Percentiles rank a stretch among this genome's conserved stretches.
These are phyloP conservation scores for Clausena lansium DNA, from an alignment of 345 rosid species.

Conservation along the genomic window DNA sequence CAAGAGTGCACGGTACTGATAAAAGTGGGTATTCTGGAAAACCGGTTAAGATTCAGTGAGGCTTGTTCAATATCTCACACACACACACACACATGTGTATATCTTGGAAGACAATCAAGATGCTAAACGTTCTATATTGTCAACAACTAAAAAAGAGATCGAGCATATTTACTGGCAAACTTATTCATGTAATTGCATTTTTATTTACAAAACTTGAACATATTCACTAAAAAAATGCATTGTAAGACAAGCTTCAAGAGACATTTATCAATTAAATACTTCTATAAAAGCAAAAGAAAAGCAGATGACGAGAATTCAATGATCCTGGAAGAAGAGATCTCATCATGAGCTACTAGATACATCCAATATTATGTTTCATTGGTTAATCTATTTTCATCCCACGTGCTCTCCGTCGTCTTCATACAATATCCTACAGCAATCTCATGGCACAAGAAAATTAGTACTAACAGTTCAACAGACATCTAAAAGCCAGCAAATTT, in stretches of 20 bases:
- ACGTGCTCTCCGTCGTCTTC: background rate
- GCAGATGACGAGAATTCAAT: background rate
- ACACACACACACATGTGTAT: no score
- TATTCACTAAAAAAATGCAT: background rate
- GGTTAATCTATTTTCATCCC: background rate
- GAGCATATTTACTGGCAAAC: background rate
- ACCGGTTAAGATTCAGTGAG: background rate
- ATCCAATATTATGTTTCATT: background rate
- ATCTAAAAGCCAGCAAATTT: background rate
- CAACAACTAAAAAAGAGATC: background rate
- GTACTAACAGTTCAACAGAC: background rate
- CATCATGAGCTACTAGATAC: background rate
- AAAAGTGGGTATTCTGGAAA: constrained; percentile 52
- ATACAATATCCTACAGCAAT: background rate
- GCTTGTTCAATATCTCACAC: background rate
- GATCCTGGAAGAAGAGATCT: background rate
- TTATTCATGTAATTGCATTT: background rate
- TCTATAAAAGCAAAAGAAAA: background rate
- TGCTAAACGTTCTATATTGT: background rate
- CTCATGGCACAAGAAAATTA: background rate
- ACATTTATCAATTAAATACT: background rate
- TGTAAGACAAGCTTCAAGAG: background rate
- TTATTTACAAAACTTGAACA: background rate
- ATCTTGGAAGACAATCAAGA: background rate
- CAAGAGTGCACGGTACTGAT: constrained; percentile 45